phyloP scores from a whole-genome alignment of 495 filamentous ascomycete species.

The Astrothelium subdiscretum region DNA sequence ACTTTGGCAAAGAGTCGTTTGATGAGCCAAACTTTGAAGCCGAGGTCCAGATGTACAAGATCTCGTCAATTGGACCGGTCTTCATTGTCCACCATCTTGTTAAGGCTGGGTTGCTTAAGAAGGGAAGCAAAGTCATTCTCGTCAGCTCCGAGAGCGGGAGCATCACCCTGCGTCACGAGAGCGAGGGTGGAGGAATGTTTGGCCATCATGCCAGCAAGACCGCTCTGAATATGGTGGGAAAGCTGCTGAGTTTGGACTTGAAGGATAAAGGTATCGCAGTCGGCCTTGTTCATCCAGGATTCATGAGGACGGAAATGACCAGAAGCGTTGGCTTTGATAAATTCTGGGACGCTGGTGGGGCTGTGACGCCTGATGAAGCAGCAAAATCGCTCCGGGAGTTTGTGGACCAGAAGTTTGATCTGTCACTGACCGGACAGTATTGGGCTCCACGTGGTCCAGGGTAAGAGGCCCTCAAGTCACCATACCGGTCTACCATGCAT shows the following conservation, averaged over 20 bases:
- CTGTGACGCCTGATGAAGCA: constrained; percentile 56
- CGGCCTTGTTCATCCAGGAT: constrained; percentile 58
- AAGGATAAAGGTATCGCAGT: constrained; percentile 52
- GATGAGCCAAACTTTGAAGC: constrained; percentile 54
- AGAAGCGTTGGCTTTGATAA: constrained; percentile 58
- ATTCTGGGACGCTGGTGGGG: constrained; percentile 55
- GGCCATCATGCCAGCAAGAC: constrained; percentile 63
- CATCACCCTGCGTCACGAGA: constrained; percentile 53
- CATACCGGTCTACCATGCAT: not conserved
- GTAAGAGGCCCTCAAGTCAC: constrained; percentile 29
- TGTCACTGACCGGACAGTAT: constrained; percentile 53
- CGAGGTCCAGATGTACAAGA: constrained; percentile 60
- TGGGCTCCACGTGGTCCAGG: constrained; percentile 59
- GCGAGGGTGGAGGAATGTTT: constrained; percentile 60
- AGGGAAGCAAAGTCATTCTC: constrained; percentile 46
- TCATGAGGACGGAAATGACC: constrained; percentile 69
- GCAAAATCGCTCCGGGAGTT: constrained; percentile 51
- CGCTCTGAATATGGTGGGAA: constrained; percentile 65
- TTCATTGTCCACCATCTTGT: constrained; percentile 53
- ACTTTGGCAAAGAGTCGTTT: constrained; percentile 53
- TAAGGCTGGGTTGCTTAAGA: constrained; percentile 37
- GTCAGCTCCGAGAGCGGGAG: constrained; percentile 58
- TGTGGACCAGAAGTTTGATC: constrained; percentile 46
- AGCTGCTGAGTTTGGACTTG: constrained; percentile 55
- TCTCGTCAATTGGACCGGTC: constrained; percentile 51